Conservation (phyloP, 1,284 basidiomycete genomes). For the Ceratobasidium sp. region DNA sequence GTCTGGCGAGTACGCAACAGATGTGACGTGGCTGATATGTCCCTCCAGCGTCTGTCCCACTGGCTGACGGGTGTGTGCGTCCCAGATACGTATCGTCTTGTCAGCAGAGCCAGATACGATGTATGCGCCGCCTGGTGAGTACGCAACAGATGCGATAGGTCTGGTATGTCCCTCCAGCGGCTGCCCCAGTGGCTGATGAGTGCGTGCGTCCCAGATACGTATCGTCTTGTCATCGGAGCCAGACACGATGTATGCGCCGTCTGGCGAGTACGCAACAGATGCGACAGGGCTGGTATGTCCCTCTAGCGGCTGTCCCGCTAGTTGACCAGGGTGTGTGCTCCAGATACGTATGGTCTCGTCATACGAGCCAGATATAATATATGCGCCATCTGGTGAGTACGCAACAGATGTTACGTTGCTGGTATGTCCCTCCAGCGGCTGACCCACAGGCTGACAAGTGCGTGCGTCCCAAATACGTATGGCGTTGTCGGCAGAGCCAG, state of each 20-base stretch:
- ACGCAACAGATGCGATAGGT: no score
- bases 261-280: neutral
- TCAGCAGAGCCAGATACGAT: no score
- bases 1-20: no score
- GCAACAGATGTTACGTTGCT: neutral
- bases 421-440: slow-evolving; percentile 25
- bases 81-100: no score
- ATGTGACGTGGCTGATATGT: no score
- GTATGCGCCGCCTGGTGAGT: no score
- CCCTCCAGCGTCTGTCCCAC: no score
- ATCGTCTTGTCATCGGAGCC: neutral
- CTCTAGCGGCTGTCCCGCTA: neutral
- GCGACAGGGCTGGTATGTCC: neutral
- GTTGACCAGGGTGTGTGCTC: neutral
- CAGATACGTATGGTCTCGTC: slow-evolving; percentile 27
- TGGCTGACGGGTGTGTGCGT: no score
- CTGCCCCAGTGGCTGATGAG: no score
- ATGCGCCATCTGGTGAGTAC: slow-evolving; percentile 32
- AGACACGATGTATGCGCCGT: neutral
- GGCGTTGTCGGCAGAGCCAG: slow-evolving; percentile 1
- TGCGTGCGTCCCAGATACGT: neutral
- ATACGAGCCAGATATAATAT: neutral
- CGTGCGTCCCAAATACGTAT: slow-evolving; percentile 23
- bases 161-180: no score
- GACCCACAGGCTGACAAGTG: neutral